These are phyloP conservation scores for Globisporangium abappressorium DNA, from an alignment of 352 stramenopile genomes.

Conservation along the genomic window DNA sequence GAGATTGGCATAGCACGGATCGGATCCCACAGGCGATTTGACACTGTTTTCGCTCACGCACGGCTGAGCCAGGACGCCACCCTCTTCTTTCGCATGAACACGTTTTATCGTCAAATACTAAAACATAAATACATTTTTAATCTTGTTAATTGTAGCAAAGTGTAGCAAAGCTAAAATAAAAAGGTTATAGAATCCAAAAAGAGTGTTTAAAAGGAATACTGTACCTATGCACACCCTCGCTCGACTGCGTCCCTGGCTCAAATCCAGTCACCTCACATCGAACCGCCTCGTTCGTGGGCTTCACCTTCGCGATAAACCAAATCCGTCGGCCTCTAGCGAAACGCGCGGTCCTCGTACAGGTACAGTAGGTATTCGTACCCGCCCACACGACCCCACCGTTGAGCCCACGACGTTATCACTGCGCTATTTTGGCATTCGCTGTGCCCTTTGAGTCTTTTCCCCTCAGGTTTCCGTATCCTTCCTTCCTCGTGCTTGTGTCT, in stretches of 20 bases:
- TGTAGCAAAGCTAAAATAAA: not conserved
- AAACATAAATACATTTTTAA: too few species aligned
- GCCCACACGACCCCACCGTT: not conserved
- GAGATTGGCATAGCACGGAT: not conserved
- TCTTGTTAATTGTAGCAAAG: too few species aligned
- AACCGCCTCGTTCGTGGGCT: not conserved
- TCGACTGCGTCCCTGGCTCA: not conserved
- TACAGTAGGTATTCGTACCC: too few species aligned
- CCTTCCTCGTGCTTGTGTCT: not conserved
- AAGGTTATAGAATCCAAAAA: not conserved
- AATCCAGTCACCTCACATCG: not conserved
- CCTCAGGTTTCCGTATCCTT: too few species aligned
- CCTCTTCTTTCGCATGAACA: not conserved
- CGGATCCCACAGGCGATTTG: not conserved
- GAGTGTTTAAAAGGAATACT: not conserved
- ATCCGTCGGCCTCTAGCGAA: not conserved
- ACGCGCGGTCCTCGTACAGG: not conserved
- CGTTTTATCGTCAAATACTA: not conserved
- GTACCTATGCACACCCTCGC: not conserved
- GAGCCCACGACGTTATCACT: not conserved
- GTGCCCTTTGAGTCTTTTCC: not conserved
- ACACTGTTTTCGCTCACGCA: not conserved
- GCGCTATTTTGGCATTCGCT: not conserved
- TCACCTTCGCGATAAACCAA: not conserved
- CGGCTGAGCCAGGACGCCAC: not conserved